Base-by-base conservation (phyloP, 768 basidiomycete species). In the Lactarius tabidus region DNA sequence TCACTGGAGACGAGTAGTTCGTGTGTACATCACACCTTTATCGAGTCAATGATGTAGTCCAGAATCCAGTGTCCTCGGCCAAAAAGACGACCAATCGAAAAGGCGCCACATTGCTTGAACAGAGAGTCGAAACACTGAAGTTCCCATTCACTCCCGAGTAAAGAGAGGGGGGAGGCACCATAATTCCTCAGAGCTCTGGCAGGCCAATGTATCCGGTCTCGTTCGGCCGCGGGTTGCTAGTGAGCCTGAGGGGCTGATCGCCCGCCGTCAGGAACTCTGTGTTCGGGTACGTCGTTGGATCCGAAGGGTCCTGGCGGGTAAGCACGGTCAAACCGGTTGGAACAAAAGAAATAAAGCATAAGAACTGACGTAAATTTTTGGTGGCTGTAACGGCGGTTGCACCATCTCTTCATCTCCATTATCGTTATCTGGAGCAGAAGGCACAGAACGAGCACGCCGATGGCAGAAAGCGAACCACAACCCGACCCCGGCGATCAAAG, bases 381-480 rank as follows among this genome's bases (percentile, higher is more conserved):
- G 66, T 12, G 45, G 20, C 26, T 63, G 17, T 38, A 29, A 57
- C 4, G 64, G 33, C 20, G 45, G 12, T 9, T 29, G 51, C 9
- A 17, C 31, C 59, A 51, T 66, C n/a, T 57, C 56, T 8, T 39
- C 52, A 5, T 18, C 45, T 26, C 36, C 56, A 2, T 10, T 23
- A 43, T 18, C 26, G 15, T 20, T 23, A 59, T 64, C 66, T 10
- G 72, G 65, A 8, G 69, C 67, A 23, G 72, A 69, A 10, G 69
- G 63, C 35, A 70, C 57, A 31, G 41, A 54, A 56, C 64, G 67
- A 56, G 76, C 68, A 33, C 75, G 75, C n/a, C 70, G 72, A 53
- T 67, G 75, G 39, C 54, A 72, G 43, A 68, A 70, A 29, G 74
- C 67, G 66, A 80, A 77, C 78, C 81, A 86, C 60, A 79, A 69